Evolutionary conservation across 2,329 filamentous ascomycete species (phyloP), one percentile per base, ranked within the genome.

Genomic region (Neonectria neomacrospora): DNA sequence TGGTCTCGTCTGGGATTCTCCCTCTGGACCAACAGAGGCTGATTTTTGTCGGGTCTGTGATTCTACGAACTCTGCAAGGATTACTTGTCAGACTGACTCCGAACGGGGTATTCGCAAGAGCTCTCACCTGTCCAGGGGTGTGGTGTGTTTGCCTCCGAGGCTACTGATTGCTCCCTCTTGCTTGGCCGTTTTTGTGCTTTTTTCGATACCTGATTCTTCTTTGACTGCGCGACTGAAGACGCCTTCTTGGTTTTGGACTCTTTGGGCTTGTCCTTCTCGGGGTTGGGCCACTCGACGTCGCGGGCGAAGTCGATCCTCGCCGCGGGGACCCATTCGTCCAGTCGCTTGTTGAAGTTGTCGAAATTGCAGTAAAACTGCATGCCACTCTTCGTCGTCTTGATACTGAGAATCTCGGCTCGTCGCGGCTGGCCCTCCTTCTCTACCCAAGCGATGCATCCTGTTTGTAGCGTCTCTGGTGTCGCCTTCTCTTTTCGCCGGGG

Each of bases 361-460:
- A 97, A 98, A 78, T 98, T 97, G 74, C 97, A 96, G 79, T 97
- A 97, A 76, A 95, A 97, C 58, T 92, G 91, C 41, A 93, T 91
- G 16, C 91, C 90, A 73, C 93, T 95, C 79, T 96, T 96, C 22
- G 92, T 91, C 63, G 94, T 92, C 75, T 92, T 91, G 71, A 98
- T 96, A 63, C 93, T 96, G n/a, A 99, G 83, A 67, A 99, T 97
- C 78, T 99, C 96, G 72, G 96, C 96, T 81, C 96, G 94, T 72
- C 96, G 90, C 65, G 91, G 86, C 74, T 94, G 90, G 64, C 93
- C 93, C 78, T 97, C 94, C 67, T 89, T 89, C 61, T 82, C 79
- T 45, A 89, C 86, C 82, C 85, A 84, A 22, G 86, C 86, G 61
- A 89, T 88, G 76, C 86, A 88, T 47, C 86, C 86, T 10, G 84